Evolutionary conservation across 2,329 filamentous ascomycete species (phyloP).

Genomic region (Fusarium nematophilum): DNA sequence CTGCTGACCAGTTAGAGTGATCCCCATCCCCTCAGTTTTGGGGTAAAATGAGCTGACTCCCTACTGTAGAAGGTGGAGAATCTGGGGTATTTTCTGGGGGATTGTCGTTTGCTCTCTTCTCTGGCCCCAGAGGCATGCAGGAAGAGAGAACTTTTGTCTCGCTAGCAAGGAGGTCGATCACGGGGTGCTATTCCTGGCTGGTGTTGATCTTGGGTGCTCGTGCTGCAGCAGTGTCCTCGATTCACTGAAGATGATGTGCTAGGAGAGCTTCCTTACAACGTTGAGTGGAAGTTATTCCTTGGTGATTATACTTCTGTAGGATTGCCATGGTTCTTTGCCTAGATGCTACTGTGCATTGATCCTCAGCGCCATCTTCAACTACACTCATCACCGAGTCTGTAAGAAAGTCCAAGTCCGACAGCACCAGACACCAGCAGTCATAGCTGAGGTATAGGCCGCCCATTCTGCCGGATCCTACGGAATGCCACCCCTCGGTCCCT

Average conservation of each 20-base stretch:
- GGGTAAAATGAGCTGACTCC: constrained; percentile 17
- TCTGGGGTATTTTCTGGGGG: constrained; percentile 39
- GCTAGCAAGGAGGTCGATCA: background rate
- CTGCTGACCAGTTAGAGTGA: constrained; percentile 28
- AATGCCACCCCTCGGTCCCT: too few relatives aligned
- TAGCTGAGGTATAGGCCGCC: too few relatives aligned
- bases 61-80: constrained; percentile 26
- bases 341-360: too few relatives aligned
- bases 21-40: constrained; percentile 22
- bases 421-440: too few relatives aligned
- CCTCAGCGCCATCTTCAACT: too few relatives aligned
- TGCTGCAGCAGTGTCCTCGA: background rate
- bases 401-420: too few relatives aligned
- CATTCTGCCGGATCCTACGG: too few relatives aligned
- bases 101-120: constrained; percentile 15
- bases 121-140: background rate
- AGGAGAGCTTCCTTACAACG: too few relatives aligned
- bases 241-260: background rate
- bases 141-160: background rate
- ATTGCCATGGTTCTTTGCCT: too few relatives aligned
- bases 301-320: too few relatives aligned
- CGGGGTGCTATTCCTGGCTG: background rate
- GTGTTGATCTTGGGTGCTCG: background rate
- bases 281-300: too few relatives aligned
- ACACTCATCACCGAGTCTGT: too few relatives aligned